Evolutionary conservation across 1,284 basidiomycete genomes (phyloP), one percentile per base, ranked within the genome.

Genomic region (Cryptococcus hybrid): DNA sequence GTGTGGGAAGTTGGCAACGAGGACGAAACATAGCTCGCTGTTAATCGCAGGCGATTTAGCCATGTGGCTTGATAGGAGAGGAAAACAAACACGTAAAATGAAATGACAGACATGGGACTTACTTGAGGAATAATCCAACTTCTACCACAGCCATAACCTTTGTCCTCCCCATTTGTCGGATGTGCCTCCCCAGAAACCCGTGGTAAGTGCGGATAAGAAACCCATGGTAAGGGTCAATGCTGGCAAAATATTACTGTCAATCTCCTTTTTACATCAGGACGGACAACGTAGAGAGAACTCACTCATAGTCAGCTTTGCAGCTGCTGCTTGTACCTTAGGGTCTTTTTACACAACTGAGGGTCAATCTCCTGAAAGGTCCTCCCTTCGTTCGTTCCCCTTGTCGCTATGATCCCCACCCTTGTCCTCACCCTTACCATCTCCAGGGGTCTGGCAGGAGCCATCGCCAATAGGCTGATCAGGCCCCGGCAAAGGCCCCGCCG

Each of bases 151-250:
- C 85, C 54, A 95, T 83, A 38, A 94, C 86, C 48, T 82, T 83
- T 4, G 85, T 88, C 35, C 92, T 83, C 8, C 92, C 58, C 87
- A 77, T 15, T 85, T 81, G 70, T 94, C 90, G 7, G 89, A 86
- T 47, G 88, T 87, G 58, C 84, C 84, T 40, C 89, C 89, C 92
- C 92, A 96, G 83, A 86, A 91, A 7, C 88, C 89, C 0, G 90
- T 90, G 1, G 89, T 92, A 38, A 93, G 74, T 0, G 89, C 90
- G 3, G 88, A 88, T 3, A 94, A 82, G 5, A 86, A 67, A n/a
- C 92, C 92, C 83, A 88, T 87, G 5, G 83, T 86, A 5, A 87
- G 84, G 0, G 86, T 89, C 70, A 90, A 84, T 37, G 82, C 86
- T 75, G 53, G 38, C 7, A 24, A 51, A 42, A 63, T 13, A 34